Base-by-base conservation (phyloP, 441 rosid genomes). In the Arabidopsis lyrata region DNA sequence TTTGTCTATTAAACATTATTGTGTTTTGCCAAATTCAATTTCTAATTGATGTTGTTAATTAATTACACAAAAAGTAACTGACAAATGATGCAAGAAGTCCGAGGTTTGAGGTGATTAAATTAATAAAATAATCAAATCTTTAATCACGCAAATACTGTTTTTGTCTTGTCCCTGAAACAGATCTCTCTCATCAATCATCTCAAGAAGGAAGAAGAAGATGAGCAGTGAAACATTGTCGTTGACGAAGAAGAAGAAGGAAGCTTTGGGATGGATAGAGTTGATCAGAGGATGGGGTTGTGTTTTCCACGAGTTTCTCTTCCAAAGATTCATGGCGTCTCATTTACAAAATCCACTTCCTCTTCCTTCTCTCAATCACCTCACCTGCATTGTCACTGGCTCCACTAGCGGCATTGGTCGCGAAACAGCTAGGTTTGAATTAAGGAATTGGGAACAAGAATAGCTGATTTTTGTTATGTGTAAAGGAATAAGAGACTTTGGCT, bases 371-470 rank as follows among this genome's bases (percentile, higher is more conserved):
- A 81, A 84, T 73, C 86, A 87, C 75, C 84, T 89, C 75, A 92
- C 98, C 32, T 91, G 90, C 86, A 77, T 92, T 70, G 92, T 95
- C 74, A 95, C 98, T 52, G 98, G 97, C 64, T 91, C 95, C 80
- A 92, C 99, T 52, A 95, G 95, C 62, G 99, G 97, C 84, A 95
- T 95, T 79, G 99, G 97, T 80, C 84, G 79, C 42, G 91, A 95
- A 82, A 92, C 86, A 10, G 97, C 95, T 69, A 85, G 96, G 97
- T 88, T 54, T 20, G 15, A 36, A 15, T 62, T 20, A 7, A 58
- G 2, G 11, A 16, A 36, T 18, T 52, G 20, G 32, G 6, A 34
- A 34, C 14, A 12, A 20, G 15, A 53, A 2, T 11, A 24, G 6
- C 13, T 68, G 61, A 4, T 52, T 3, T 52, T 52, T 32, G 8